Percentiles rank a stretch among this genome's conserved stretches.
Evolutionary conservation across 371 early-diverging fungal genomes (phyloP).

Genomic region (Haplosporangium sp.): DNA sequence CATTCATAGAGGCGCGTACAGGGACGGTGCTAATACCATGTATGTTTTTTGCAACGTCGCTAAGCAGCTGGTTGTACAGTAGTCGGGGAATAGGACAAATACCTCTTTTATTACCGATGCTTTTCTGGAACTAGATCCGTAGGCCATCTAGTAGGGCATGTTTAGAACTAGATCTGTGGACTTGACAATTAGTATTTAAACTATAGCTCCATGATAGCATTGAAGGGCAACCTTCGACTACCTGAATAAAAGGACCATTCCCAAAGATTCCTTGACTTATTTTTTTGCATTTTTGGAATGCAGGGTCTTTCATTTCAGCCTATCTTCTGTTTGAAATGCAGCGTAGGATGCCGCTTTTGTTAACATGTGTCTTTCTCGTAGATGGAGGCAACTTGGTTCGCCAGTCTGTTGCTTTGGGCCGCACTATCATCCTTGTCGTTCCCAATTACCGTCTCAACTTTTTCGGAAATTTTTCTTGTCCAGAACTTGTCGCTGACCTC

Average conservation of each 20-base stretch:
- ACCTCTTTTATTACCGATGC: too few species aligned
- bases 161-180: neutral
- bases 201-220: too few species aligned
- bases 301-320: neutral
- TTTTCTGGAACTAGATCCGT: too few species aligned
- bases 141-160: too few species aligned
- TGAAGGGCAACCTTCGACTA: too few species aligned
- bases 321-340: too few species aligned
- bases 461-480: slow-evolving; percentile 41
- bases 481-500: slow-evolving; percentile 39
- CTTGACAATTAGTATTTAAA: neutral
- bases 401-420: slow-evolving; percentile 11
- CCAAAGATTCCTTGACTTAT: too few species aligned
- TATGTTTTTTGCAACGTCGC: slow-evolving; percentile 43
- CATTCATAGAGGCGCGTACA: slow-evolving; percentile 39
- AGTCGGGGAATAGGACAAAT: too few species aligned
- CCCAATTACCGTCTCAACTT: slow-evolving; percentile 50
- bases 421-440: slow-evolving; percentile 49
- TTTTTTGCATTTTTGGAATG: neutral
- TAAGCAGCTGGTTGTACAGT: too few species aligned
- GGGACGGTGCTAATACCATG: slow-evolving; percentile 36
- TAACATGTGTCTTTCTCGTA: neutral
- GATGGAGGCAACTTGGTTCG: slow-evolving; percentile 31
- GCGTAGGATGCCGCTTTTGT: too few species aligned
- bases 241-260: too few species aligned